A percentile compares a stretch with the other conserved stretches of the same genome.
Conservation (phyloP, 805 yeast genomes). For the Schwanniomyces vanrijiae region DNA sequence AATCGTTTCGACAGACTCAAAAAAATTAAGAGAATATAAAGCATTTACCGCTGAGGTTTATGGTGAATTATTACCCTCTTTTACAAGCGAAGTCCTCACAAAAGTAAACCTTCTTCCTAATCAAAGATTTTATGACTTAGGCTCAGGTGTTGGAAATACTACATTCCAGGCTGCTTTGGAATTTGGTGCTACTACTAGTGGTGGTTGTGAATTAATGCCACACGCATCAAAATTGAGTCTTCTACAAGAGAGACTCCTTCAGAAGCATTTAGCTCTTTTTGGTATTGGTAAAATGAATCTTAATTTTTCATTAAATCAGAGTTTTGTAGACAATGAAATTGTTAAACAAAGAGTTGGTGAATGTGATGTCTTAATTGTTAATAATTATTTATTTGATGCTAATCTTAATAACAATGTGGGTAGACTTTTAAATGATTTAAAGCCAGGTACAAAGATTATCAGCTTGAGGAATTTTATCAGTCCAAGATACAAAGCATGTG, state of each 20-base stretch:
- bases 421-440: conserved; percentile 58
- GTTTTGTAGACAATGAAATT: conserved; percentile 66
- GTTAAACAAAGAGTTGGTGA: conserved; percentile 54
- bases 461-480: conserved; percentile 80
- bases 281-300: conserved; percentile 63
- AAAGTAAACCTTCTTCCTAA: conserved; percentile 57
- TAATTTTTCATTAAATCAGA: conserved; percentile 60
- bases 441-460: conserved; percentile 75
- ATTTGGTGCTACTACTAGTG: conserved; percentile 70
- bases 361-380: conserved; percentile 74
- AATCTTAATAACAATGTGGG: conserved; percentile 68
- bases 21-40: conserved; percentile 64
- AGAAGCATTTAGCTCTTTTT: conserved; percentile 55
- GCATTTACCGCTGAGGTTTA: conserved; percentile 90
- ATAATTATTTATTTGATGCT: conserved; percentile 83
- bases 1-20: conserved; percentile 72
- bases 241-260: conserved; percentile 58
- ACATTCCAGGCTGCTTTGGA: conserved; percentile 87
- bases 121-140: conserved; percentile 78
- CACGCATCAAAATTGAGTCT: conserved; percentile 72
- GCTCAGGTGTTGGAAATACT: conserved; percentile 94
- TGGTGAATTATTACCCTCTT: conserved; percentile 84
- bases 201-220: conserved; percentile 89
- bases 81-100: conserved; percentile 59
- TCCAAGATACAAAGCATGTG: conserved; percentile 65